phyloP scores from a whole-genome alignment of 2,329 filamentous ascomycete species.

The Diaporthe amygdali region DNA sequence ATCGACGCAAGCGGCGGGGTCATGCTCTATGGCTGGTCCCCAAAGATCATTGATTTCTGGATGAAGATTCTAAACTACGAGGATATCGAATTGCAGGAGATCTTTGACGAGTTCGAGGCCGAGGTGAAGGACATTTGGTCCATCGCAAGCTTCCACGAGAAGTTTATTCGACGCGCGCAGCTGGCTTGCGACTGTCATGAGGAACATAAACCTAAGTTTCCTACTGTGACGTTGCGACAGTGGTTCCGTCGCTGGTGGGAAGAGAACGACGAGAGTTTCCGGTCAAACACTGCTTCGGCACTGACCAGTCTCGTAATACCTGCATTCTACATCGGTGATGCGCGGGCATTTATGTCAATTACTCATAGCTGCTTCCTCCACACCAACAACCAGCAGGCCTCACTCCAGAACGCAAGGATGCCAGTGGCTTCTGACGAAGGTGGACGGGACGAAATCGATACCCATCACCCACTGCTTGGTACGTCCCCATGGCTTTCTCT shows the following conservation, averaged over 20 bases:
- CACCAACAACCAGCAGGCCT: neutral
- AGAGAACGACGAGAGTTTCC: neutral
- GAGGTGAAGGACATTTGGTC: neutral
- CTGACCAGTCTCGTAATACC: neutral
- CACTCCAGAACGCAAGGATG: neutral
- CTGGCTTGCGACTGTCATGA: neutral
- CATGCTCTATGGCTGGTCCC: neutral
- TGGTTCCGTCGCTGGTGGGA: conserved; percentile 7
- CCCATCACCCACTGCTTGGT: neutral
- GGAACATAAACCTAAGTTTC: neutral
- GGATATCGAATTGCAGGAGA: neutral
- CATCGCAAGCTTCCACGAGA: neutral
- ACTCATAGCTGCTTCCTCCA: neutral
- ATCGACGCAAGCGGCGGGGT: neutral
- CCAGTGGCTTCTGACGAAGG: neutral
- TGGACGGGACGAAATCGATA: neutral
- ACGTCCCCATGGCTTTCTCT: neutral
- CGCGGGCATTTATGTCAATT: neutral
- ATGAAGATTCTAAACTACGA: neutral
- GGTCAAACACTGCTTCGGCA: neutral
- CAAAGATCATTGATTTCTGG: neutral
- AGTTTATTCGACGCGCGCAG: neutral
- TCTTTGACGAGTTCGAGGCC: neutral
- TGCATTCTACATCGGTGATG: conserved; percentile 1
- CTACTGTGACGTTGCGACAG: neutral